Evolutionary conservation across 805 yeast species (phyloP), one percentile per base, ranked within the genome.

Genomic region (Schwanniomyces occidentalis): DNA sequence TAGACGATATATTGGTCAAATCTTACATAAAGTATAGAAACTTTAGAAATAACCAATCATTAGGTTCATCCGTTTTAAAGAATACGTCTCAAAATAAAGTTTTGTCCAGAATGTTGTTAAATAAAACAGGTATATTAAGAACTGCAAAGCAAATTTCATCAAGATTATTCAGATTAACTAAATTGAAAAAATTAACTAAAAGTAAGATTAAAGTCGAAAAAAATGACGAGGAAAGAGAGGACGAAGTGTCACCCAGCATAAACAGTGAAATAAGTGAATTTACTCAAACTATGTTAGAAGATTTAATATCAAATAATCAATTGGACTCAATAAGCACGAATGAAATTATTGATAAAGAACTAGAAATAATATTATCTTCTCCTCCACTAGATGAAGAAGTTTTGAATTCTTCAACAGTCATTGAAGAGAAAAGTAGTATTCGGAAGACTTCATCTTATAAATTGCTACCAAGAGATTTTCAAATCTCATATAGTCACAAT

Each of bases 31-130:
- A 65, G 40, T 67, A 58, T 39, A 53, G 52, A 15, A 47, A 53
- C 10, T 65, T 63, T 43, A 52, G 53, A 32, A 54, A 52, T 9
- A 51, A 51, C 32, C 58, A 54, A 18, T 35, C 42, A 9, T 37
- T 38, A 7, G 44, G 49, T 18, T 40, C 58, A 0, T 38, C 52
- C 7, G 42, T 56, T 6, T 49, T 63, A 38, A 60, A 55, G 30
- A 55, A 56, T 28, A 54, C 69, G 10, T 55, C 65, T 4, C 71
- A 65, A 40, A 65, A 66, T 42, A 67, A 65, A 38, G 58, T 65
- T 9, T 48, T 68, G 27, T 63, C 71, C 3, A 50, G 70, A 30
- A 65, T 68, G 71, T 39, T 68, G 20, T 51, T 50, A 17, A 58
- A 58, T 39, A 63, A 57, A 41, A 57, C 70, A 6, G 66, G 67